Conservation (phyloP, 306 rosid species). For the Purshia tridentata region DNA sequence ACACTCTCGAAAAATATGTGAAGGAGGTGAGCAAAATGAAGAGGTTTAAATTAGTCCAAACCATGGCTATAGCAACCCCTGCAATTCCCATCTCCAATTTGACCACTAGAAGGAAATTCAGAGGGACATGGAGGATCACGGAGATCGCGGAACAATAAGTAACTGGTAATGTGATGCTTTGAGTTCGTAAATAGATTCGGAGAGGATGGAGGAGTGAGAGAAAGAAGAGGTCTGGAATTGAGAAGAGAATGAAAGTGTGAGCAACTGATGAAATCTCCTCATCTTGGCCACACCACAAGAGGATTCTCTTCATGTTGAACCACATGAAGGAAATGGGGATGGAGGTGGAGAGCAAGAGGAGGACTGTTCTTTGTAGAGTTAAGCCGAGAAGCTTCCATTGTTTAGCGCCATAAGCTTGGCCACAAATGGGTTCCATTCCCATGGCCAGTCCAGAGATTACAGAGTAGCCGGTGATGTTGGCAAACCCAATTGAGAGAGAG, state of each 20-base stretch:
- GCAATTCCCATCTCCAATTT: constrained; percentile 72
- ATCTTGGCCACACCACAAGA: constrained; percentile 83
- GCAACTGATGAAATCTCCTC: constrained; percentile 67
- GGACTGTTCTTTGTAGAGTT: constrained; percentile 80
- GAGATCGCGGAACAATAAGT: constrained; percentile 81
- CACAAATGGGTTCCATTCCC: constrained; percentile 99
- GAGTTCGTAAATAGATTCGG: constrained; percentile 74
- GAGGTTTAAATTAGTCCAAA: constrained; percentile 65
- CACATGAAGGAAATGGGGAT: constrained; percentile 81
- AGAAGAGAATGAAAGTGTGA: constrained; percentile 69
- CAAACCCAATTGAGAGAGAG: constrained; percentile 87
- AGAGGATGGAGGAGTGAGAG: constrained; percentile 93
- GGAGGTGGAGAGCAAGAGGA: constrained; percentile 67
- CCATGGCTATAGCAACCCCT: constrained; percentile 91
- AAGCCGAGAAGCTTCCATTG: constrained; percentile 74
- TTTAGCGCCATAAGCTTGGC: constrained; percentile 88
- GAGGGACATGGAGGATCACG: constrained; percentile 72
- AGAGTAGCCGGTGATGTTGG: constrained; percentile 97
- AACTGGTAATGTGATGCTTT: constrained; percentile 68
- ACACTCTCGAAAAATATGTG: constrained; percentile 66
- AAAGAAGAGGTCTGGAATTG: constrained; percentile 81
- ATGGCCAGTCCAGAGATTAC: constrained; percentile 91
- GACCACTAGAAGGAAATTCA: constrained; percentile 65
- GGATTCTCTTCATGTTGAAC: constrained; percentile 76
- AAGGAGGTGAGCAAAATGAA: constrained; percentile 57